Conservation (phyloP, 352 stramenopile genomes). For the Phytophthora kernoviae region DNA sequence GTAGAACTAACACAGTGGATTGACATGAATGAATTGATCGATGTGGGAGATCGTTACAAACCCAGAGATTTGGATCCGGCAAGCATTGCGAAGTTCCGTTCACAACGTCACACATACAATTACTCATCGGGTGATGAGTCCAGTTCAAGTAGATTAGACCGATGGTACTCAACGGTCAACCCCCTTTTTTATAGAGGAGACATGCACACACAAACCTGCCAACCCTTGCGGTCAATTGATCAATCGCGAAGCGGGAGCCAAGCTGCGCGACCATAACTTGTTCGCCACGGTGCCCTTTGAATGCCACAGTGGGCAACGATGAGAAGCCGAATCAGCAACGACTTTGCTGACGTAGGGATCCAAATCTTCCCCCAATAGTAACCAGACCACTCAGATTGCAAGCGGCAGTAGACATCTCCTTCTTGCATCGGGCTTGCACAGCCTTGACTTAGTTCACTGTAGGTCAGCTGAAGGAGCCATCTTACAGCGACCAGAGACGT, state of each 20-base stretch:
- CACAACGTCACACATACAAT: too few species aligned
- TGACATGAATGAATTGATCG: too few species aligned
- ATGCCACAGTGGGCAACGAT: neutral
- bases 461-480: neutral
- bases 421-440: neutral
- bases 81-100: too few species aligned
- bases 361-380: neutral
- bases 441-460: neutral
- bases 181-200: neutral
- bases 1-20: too few species aligned
- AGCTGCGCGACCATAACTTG: neutral
- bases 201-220: neutral
- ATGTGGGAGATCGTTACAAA: too few species aligned
- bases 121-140: too few species aligned
- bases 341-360: neutral
- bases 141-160: too few species aligned
- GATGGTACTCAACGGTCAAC: too few species aligned
- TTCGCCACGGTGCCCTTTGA: neutral
- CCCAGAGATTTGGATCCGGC: too few species aligned
- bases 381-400: neutral
- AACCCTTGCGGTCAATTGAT: neutral
- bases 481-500: neutral
- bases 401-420: neutral
- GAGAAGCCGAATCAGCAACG: neutral
- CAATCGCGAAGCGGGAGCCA: slow-evolving; percentile 1